Evolutionary conservation across 2,329 filamentous ascomycete genomes (phyloP).

Genomic region (Alternaria dauci): DNA sequence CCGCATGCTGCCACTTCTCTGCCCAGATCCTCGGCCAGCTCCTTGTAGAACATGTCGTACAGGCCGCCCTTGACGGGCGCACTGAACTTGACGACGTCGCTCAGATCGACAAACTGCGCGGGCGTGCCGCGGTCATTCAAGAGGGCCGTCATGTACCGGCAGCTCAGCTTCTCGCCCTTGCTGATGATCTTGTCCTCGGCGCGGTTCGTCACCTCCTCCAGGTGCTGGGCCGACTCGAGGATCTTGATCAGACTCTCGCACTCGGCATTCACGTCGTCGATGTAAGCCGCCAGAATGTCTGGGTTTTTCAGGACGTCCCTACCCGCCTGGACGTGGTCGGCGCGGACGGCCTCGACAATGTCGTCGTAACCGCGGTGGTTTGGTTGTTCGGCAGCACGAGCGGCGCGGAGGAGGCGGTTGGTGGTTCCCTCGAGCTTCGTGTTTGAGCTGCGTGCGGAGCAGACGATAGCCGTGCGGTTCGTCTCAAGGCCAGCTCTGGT

Average conservation of each 20-base stretch:
- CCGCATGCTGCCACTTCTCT: slow-evolving; percentile 54
- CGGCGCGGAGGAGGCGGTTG: slow-evolving; percentile 67
- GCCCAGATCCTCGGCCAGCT: slow-evolving; percentile 53
- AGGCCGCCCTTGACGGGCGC: slow-evolving; percentile 48
- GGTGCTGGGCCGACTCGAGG: slow-evolving; percentile 67
- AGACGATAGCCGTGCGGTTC: slow-evolving; percentile 88
- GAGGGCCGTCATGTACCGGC: slow-evolving; percentile 86
- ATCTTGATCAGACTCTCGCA: slow-evolving; percentile 83
- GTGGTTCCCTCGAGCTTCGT: slow-evolving; percentile 96
- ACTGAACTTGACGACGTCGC: slow-evolving; percentile 77
- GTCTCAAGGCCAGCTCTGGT: slow-evolving; percentile 63
- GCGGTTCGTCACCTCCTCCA: slow-evolving; percentile 61
- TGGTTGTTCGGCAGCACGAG: slow-evolving; percentile 56
- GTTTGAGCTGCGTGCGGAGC: slow-evolving; percentile 91
- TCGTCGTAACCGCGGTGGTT: slow-evolving; percentile 67
- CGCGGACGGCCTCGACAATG: slow-evolving; percentile 81
- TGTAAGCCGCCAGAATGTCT: slow-evolving; percentile 63
- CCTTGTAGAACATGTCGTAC: slow-evolving; percentile 58
- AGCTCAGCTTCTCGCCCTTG: slow-evolving; percentile 95
- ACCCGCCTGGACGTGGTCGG: slow-evolving; percentile 81
- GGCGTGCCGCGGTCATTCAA: slow-evolving; percentile 82
- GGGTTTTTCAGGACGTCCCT: slow-evolving; percentile 56
- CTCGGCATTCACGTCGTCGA: slow-evolving; percentile 75
- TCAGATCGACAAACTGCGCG: slow-evolving; percentile 89
- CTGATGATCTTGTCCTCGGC: slow-evolving; percentile 80